Evolutionary conservation across 129 eudicot species (phyloP).

Genomic region (Flaveria linearis): DNA sequence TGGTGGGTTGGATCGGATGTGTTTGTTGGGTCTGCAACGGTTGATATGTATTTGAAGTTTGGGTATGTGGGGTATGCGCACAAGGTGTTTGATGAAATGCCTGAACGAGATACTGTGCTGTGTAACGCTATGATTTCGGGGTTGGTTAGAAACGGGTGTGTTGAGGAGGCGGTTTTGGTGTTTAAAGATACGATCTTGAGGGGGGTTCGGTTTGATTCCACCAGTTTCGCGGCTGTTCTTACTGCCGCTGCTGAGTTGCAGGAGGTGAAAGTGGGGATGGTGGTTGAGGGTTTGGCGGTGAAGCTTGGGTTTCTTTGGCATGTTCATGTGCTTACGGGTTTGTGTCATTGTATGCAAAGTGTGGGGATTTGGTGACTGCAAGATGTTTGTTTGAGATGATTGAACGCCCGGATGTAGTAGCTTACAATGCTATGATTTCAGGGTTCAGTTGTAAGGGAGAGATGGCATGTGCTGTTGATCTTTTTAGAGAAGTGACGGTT

Average conservation of each 20-base stretch:
- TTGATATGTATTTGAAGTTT: conserved; percentile 63
- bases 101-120: conserved; percentile 70
- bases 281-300: conserved; percentile 60
- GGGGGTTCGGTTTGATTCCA: conserved; percentile 53
- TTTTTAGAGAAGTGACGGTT: conserved; percentile 50
- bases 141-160: conserved; percentile 57
- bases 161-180: conserved; percentile 46
- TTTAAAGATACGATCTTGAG: conserved; percentile 59
- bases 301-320: conserved; percentile 67
- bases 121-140: conserved; percentile 93
- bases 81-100: conserved; percentile 75
- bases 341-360: conserved; percentile 73
- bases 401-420: conserved; percentile 62
- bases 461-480: conserved; percentile 49
- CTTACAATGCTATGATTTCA: conserved; percentile 83
- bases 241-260: conserved; percentile 69
- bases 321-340: conserved; percentile 71
- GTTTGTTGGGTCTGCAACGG: conserved; percentile 74
- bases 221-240: conserved; percentile 73
- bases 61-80: conserved; percentile 48
- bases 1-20: conserved; percentile 63
- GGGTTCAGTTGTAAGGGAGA: conserved; percentile 63
- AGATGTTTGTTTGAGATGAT: conserved; percentile 59
- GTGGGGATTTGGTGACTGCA: conserved; percentile 58
- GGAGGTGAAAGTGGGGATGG: conserved; percentile 66